phyloP scores from a whole-genome alignment of 139 green algal species.

The Ettlia oleoabundans region DNA sequence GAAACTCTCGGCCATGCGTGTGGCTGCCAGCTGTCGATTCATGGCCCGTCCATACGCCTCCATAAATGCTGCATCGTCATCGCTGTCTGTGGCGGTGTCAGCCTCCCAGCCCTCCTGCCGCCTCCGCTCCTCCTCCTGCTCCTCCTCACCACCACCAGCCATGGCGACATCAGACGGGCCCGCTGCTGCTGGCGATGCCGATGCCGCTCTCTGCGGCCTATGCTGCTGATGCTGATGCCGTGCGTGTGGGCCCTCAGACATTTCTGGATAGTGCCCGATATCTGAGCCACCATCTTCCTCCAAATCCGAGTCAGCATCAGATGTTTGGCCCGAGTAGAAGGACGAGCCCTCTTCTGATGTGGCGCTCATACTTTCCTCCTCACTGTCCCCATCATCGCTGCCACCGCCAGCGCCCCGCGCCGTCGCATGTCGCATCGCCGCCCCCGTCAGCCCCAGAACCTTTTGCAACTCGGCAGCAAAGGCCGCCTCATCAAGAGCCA shows the following conservation, averaged over 20 bases:
- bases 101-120: constrained; percentile 34
- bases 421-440: neutral
- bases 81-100: constrained; percentile 59
- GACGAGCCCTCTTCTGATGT: constrained; percentile 50
- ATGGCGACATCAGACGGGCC: too few relatives aligned
- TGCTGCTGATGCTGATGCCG: too few relatives aligned
- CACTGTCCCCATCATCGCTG: neutral
- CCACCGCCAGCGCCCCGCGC: neutral
- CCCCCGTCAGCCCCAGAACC: constrained; percentile 32
- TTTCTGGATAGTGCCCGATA: too few relatives aligned
- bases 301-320: too few relatives aligned
- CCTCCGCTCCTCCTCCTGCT: neutral
- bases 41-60: constrained; percentile 58
- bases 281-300: too few relatives aligned
- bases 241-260: too few relatives aligned
- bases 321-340: too few relatives aligned
- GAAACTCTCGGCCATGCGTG: constrained; percentile 56
- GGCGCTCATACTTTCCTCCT: constrained; percentile 12
- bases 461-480: constrained; percentile 53
- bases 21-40: constrained; percentile 57
- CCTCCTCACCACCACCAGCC: neutral
- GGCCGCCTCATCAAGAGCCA: constrained; percentile 38
- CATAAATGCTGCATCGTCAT: constrained; percentile 62
- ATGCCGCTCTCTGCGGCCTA: too few relatives aligned
- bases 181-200: too few relatives aligned